These are phyloP conservation scores for Triticum urartu DNA, from an alignment of 176 grass and related monocot species.

Conservation along the genomic window DNA sequence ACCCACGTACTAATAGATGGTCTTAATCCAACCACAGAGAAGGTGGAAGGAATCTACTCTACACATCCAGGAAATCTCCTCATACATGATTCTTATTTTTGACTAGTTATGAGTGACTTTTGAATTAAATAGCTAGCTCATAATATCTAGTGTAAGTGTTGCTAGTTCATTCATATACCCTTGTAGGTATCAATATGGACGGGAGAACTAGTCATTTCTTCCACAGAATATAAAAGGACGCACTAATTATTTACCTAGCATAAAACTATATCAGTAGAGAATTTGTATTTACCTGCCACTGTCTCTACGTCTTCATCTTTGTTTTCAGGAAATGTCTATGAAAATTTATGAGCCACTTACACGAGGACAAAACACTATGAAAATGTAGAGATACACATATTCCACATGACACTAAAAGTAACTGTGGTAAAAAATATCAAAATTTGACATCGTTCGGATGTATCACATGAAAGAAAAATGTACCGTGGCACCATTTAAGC, in stretches of 20 bases:
- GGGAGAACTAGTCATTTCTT: conserved; percentile 68
- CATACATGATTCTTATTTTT: conserved; percentile 23
- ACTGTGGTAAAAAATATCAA: too few relatives aligned
- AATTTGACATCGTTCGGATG: too few relatives aligned
- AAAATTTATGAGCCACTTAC: too few relatives aligned
- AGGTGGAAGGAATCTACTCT: conserved; percentile 70
- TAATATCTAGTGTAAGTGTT: background rate
- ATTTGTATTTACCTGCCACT: background rate
- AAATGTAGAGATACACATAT: too few relatives aligned
- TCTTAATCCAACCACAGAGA: conserved; percentile 66
- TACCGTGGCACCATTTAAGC: too few relatives aligned
- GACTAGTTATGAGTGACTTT: background rate
- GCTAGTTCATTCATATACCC: conserved; percentile 14
- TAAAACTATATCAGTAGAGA: background rate
- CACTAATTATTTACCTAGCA: background rate
- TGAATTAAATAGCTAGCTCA: background rate
- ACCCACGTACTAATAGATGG: conserved; percentile 58
- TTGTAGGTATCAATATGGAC: conserved; percentile 61
- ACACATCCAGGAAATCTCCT: conserved; percentile 79
- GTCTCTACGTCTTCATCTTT: too few relatives aligned
- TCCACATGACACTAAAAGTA: too few relatives aligned
- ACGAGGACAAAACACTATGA: too few relatives aligned
- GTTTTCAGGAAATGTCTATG: too few relatives aligned
- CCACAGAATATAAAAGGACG: conserved; percentile 67
- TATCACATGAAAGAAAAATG: too few relatives aligned